Conservation (phyloP, 169 alveolate species). For the Cryptosporidium sp. region DNA sequence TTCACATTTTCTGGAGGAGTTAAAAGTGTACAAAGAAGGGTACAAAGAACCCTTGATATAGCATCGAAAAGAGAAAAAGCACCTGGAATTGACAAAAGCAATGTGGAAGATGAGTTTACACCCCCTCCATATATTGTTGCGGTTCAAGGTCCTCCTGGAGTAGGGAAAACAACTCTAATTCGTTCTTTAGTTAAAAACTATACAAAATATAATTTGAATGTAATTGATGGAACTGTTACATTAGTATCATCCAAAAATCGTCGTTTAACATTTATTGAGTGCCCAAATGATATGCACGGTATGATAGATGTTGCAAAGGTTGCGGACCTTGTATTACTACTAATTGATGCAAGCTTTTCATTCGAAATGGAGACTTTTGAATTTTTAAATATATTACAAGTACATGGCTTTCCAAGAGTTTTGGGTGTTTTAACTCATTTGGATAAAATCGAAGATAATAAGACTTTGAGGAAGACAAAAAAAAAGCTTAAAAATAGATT, state of each 20-base stretch:
- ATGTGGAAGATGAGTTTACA: conserved; percentile 48
- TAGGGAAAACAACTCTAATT: conserved; percentile 97
- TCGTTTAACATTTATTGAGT: conserved; percentile 95
- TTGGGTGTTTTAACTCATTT: conserved; percentile 97
- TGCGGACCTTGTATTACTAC: conserved; percentile 95
- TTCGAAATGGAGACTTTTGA: conserved; percentile 99
- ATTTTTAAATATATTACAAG: conserved; percentile 94
- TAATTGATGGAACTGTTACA: conserved; percentile 93
- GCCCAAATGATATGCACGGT: conserved; percentile 93
- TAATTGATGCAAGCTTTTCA: conserved; percentile 96
- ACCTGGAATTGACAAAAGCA: conserved; percentile 83
- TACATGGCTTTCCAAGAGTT: conserved; percentile 93
- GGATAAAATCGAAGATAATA: conserved; percentile 94
- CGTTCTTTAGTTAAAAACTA: conserved; percentile 96
- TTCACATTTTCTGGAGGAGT: conserved; percentile 93
- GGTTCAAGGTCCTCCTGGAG: conserved; percentile 94
- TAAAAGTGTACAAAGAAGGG: conserved; percentile 88
- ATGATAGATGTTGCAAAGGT: conserved; percentile 98
- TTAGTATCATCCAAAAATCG: conserved; percentile 94
- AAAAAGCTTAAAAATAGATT: conserved; percentile 95
- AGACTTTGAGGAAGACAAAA: conserved; percentile 92
- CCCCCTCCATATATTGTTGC: conserved; percentile 90
- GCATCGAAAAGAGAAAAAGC: conserved; percentile 87
- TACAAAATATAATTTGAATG: conserved; percentile 87
- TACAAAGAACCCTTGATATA: conserved; percentile 89